phyloP scores from a whole-genome alignment of 2,329 filamentous ascomycete species.

The Botryotinia narcissicola region DNA sequence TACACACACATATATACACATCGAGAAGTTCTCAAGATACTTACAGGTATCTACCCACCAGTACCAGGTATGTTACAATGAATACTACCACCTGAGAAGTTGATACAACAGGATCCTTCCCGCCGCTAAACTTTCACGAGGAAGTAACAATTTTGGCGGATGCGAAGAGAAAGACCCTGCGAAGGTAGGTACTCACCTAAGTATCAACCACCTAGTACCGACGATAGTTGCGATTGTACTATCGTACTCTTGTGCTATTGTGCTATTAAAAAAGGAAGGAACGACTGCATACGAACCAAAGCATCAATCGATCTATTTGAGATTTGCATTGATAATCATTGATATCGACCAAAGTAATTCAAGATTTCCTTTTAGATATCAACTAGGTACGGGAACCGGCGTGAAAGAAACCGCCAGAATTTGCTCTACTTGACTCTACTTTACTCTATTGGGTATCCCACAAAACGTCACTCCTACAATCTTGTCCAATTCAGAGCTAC shows the following conservation, averaged over 20 bases:
- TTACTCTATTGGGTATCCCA: background rate
- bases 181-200: background rate
- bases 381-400: background rate
- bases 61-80: background rate
- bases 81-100: background rate
- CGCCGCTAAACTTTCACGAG: background rate
- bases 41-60: background rate
- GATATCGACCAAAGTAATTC: background rate
- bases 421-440: background rate
- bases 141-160: background rate
- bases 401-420: background rate
- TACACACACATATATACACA: background rate
- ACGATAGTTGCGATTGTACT: background rate
- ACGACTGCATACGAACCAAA: too few species aligned
- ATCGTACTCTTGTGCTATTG: too few species aligned
- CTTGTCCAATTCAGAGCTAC: background rate
- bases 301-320: background rate
- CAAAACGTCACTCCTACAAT: background rate
- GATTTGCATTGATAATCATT: background rate
- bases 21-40: background rate
- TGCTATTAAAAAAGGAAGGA: background rate
- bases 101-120: background rate
- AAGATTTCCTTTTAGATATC: background rate
- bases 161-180: background rate
- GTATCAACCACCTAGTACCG: background rate